Evolutionary conservation across 768 basidiomycete genomes (phyloP).

Genomic region (Termitomyces sp.): DNA sequence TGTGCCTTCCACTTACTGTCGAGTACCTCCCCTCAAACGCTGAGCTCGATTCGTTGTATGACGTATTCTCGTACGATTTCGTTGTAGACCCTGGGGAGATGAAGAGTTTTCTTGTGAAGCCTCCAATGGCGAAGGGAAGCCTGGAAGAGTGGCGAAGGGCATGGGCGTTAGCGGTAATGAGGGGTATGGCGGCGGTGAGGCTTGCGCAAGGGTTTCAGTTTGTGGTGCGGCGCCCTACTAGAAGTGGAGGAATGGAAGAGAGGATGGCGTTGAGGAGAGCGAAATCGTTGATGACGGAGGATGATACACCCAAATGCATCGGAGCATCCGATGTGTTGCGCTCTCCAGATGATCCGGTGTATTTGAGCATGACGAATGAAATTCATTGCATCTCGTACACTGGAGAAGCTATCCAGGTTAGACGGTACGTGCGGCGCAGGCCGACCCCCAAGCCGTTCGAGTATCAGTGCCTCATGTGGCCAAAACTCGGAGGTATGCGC

Average conservation of each 20-base stretch:
- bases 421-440: conserved; percentile 78
- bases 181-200: conserved; percentile 90
- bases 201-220: conserved; percentile 96
- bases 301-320: conserved; percentile 54
- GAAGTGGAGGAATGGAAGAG: conserved; percentile 27
- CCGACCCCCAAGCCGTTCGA: conserved; percentile 58
- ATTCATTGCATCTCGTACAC: conserved; percentile 92
- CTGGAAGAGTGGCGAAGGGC: conserved; percentile 59
- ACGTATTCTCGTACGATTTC: conserved; percentile 86
- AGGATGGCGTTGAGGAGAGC: conserved; percentile 39
- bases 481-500: conserved; percentile 64
- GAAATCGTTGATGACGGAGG: conserved; percentile 54
- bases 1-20: conserved; percentile 86
- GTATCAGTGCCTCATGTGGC: conserved; percentile 94
- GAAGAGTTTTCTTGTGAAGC: conserved; percentile 81
- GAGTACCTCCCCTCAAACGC: conserved; percentile 80
- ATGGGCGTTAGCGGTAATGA: conserved; percentile 82
- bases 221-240: conserved; percentile 51
- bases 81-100: conserved; percentile 83
- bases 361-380: conserved; percentile 92
- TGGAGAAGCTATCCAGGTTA: conserved; percentile 86
- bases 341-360: conserved; percentile 69
- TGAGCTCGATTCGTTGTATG: conserved; percentile 74
- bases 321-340: conserved; percentile 67
- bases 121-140: conserved; percentile 44